A percentile compares a stretch with the other conserved stretches of the same genome.
Conservation (phyloP, 1,139 yeast genomes). For the Sugiyamaella novakii region DNA sequence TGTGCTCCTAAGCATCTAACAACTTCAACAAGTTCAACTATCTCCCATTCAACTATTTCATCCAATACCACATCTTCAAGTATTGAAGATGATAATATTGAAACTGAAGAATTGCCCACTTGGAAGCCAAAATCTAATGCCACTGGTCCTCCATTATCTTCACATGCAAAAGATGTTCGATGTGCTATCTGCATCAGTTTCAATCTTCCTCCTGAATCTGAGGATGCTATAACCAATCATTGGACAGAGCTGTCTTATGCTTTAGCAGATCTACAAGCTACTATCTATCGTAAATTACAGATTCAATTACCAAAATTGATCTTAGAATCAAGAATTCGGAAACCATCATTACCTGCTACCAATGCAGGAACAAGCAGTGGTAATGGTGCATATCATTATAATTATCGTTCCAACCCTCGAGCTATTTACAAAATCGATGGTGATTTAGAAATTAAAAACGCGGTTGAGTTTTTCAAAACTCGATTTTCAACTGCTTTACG, state of each 20-base stretch:
- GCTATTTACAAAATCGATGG: slow-evolving; percentile 17
- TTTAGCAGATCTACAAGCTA: slow-evolving; percentile 31
- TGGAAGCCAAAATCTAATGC: slow-evolving; percentile 19
- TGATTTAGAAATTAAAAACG: slow-evolving; percentile 25
- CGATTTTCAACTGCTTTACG: slow-evolving; percentile 31
- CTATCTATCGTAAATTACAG: slow-evolving; percentile 23
- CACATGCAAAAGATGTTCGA: slow-evolving; percentile 23
- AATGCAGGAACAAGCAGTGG: neutral
- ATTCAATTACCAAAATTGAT: slow-evolving; percentile 23
- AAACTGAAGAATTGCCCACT: slow-evolving; percentile 7
- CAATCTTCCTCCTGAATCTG: slow-evolving; percentile 27
- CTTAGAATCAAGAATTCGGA: slow-evolving; percentile 18
- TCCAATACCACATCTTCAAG: neutral
- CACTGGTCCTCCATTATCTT: slow-evolving; percentile 2
- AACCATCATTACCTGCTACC: neutral
- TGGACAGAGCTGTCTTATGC: slow-evolving; percentile 37
- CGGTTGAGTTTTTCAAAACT: slow-evolving; percentile 31
- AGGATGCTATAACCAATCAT: slow-evolving; percentile 32
- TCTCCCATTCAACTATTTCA: neutral
- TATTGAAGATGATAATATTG: neutral
- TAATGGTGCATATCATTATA: neutral
- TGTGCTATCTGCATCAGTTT: slow-evolving; percentile 34
- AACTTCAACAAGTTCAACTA: slow-evolving; percentile 1
- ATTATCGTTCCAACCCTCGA: neutral
- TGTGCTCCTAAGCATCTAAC: neutral